Evolutionary conservation across 176 grass and related monocot genomes (phyloP), one percentile per base, ranked within the genome.

Genomic region (Poa pratensis): DNA sequence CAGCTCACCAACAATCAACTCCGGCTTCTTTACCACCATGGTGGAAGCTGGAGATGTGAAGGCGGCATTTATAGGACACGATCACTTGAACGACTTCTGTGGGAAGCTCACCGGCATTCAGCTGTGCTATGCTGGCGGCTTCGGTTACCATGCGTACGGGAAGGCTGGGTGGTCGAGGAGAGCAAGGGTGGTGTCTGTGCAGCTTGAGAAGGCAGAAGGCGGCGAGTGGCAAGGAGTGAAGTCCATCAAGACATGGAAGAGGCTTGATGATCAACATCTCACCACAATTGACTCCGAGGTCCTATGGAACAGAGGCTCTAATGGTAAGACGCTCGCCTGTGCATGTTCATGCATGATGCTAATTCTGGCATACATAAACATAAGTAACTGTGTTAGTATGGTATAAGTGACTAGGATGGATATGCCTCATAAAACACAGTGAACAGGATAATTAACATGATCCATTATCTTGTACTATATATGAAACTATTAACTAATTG

Each of bases 191-290:
- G 84, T 98, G 86, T 98, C 91, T 18, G 93, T 91, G 71, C 85
- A 81, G 37, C 87, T 98, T 16, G 96, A 94, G 48, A 95, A 94
- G 70, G 89, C 91, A 0, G 87, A 46, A 11, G 58, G 26, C 7
- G 93, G 93, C 6, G 72, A 90, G 63, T 98, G 96, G 96, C 63
- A 24, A 83, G 93, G 87, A 18, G 96, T 95, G 11, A 95, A 98
- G 77, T 98, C 91, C 22, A 98, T 98, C 69, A 98, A 94, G 91
- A 94, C 96, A 61, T 98, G 96, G 96, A 98, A 95, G 82, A 92
- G 93, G 55, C 91, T 95, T 72, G 96, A 98, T 61, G 96, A 98
- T 86, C 30, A 80, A 35, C 75, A 85, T 62, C 93, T 98, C 43
- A 94, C 89, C 59, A 95, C 83, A n/a, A 94, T 90, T 69, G 96